Evolutionary conservation across 305 asterid genomes (phyloP), one percentile per base, ranked within the genome.

Genomic region (Fraxinus angustifolia): DNA sequence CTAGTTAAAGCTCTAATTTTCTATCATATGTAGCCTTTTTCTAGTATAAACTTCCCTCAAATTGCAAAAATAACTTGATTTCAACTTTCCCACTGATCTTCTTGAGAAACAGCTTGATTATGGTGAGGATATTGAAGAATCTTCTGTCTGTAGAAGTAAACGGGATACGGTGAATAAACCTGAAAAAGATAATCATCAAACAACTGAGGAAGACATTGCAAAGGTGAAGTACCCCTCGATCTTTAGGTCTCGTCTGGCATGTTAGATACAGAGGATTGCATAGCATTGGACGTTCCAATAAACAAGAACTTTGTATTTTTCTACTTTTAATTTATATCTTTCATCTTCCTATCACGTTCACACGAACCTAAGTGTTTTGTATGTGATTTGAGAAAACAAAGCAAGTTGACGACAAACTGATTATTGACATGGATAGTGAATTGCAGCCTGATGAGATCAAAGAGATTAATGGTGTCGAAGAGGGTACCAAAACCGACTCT

Each of bases 341-440:
- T 19, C 12, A 7, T 19, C 68, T 58, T 58, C 68, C 30, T 19
- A 58, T 58, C 68, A 28, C 35, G 1, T 65, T 67, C 36, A 11
- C 34, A 67, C 2, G 3, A 67, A 4, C 7, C 36, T 0, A 67
- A 4, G 21, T 11, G 73, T 67, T 28, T 12, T 12, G 34, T 65
- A 6, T 67, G 19, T 67, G 35, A 67, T 28, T 67, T 67, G 38
- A 12, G 73, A 67, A 62, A 62, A 23, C 19, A 74, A 3, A 1
- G 71, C 53, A 90, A 89, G 88, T 12, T 19, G 90, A 84, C 12
- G 90, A 82, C 65, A 80, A 84, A 68, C 70, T 72, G 58, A 84
- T 82, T 42, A 10, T 62, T 0, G 81, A 84, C 34, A 45, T 3
- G 76, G 82, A 83, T 33, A 79, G 8, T 7, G 82, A 79, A 35